Percentiles rank a stretch among this genome's conserved stretches.
Conservation (phyloP, 176 grass and related monocot genomes). For the Juncus effusus region DNA sequence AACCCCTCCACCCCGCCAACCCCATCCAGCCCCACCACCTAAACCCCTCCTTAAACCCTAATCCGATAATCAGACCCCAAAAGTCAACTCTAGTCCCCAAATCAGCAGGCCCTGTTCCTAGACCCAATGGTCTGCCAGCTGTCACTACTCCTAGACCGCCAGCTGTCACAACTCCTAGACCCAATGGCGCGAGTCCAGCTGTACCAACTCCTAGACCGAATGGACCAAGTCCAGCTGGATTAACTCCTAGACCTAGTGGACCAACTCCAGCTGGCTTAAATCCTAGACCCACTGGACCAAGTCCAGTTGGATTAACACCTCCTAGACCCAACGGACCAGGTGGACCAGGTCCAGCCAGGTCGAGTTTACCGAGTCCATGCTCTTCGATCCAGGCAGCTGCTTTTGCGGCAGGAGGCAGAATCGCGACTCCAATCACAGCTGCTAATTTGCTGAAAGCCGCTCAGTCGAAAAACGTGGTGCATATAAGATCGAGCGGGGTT, state of each 20-base stretch:
- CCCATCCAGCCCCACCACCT: background rate
- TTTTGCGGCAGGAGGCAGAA: constrained; percentile 83
- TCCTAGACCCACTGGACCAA: background rate
- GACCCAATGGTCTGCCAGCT: no score
- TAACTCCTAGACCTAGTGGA: constrained; percentile 3
- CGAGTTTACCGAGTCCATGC: constrained; percentile 26
- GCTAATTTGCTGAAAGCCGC: constrained; percentile 58
- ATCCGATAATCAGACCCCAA: no score
- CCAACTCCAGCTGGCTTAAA: no score
- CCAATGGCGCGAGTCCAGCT: no score
- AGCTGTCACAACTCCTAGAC: no score
- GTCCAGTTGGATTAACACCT: background rate
- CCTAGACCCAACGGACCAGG: background rate
- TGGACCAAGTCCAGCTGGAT: background rate
- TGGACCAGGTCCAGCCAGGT: no score
- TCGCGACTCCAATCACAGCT: constrained; percentile 46
- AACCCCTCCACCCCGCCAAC: background rate
- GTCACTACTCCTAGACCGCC: no score
- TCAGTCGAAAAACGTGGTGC: constrained; percentile 72
- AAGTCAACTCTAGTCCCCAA: no score
- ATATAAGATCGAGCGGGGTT: constrained; percentile 52
- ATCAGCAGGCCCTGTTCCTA: no score
- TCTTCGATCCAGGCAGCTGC: constrained; percentile 76
- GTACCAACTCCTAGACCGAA: no score
- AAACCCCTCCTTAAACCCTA: constrained; percentile 17